Evolutionary conservation across 176 grass and related monocot genomes (phyloP).

Genomic region (Tillandsia leiboldiana): DNA sequence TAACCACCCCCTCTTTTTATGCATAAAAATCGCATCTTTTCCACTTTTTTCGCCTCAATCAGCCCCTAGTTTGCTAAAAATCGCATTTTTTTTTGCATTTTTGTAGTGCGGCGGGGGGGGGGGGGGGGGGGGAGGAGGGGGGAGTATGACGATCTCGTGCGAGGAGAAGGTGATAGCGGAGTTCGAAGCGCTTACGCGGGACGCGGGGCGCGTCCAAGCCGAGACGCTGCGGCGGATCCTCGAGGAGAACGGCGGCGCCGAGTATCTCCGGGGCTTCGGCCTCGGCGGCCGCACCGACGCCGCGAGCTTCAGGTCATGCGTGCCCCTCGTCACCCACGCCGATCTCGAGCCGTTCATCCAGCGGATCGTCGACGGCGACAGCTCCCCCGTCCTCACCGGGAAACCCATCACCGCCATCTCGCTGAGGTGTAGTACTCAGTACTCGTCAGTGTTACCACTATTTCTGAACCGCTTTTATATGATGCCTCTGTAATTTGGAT

Average conservation of each 20-base stretch:
- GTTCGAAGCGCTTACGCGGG: constrained; percentile 53
- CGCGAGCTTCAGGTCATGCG: constrained; percentile 57
- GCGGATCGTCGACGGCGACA: constrained; percentile 61
- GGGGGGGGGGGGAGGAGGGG: background rate
- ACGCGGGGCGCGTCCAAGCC: constrained; percentile 45
- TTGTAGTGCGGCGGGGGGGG: background rate
- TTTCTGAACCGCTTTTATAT: no score
- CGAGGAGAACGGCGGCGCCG: constrained; percentile 51
- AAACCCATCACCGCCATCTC: constrained; percentile 71
- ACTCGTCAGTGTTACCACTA: no score
- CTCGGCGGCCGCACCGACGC: constrained; percentile 69
- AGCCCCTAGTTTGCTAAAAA: no score
- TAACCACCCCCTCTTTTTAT: no score
- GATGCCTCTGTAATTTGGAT: no score
- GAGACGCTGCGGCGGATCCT: constrained; percentile 73
- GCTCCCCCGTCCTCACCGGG: constrained; percentile 52
- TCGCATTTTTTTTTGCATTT: background rate
- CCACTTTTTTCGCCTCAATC: no score
- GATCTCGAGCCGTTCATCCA: constrained; percentile 67
- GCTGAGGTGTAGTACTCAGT: constrained; percentile 37
- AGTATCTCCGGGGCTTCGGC: constrained; percentile 61
- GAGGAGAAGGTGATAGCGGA: constrained; percentile 53
- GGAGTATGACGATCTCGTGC: constrained; percentile 49
- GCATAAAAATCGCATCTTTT: no score
- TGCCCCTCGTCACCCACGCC: constrained; percentile 57